Percentiles rank a stretch among this genome's conserved stretches.
Conservation (phyloP, 148 eudicot genomes). For the Fagopyrum esculentum region DNA sequence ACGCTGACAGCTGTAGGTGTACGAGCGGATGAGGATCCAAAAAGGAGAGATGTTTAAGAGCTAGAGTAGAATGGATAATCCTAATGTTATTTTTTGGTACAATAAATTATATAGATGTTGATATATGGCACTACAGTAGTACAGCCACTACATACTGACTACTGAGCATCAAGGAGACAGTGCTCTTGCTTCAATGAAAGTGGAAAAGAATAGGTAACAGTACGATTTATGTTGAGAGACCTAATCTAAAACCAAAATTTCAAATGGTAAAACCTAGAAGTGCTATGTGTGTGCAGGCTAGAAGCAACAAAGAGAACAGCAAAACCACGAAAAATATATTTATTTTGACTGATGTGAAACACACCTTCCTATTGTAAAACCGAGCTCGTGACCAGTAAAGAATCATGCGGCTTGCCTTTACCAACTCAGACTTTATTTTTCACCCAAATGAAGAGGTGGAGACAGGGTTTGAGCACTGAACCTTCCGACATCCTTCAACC, state of each 20-base stretch:
- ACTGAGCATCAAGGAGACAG: not conserved
- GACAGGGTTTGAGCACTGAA: too few relatives aligned
- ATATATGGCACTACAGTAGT: too few relatives aligned
- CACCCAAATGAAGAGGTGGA: too few relatives aligned
- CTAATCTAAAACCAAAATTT: not conserved
- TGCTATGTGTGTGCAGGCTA: not conserved
- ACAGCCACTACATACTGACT: not conserved
- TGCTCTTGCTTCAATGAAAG: not conserved
- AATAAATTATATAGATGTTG: too few relatives aligned
- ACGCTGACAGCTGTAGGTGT: not conserved
- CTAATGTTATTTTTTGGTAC: not conserved
- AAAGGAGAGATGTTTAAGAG: not conserved
- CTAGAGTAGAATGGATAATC: not conserved
- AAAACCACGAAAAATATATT: too few relatives aligned
- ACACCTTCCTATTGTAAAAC: not conserved
- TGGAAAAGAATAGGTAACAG: not conserved
- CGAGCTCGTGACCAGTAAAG: not conserved
- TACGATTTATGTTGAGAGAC: not conserved
- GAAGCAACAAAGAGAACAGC: not conserved
- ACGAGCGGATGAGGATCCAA: not conserved
- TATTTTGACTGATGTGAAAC: too few relatives aligned
- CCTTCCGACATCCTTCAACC: too few relatives aligned
- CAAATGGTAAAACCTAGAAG: not conserved
- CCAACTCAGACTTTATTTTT: too few relatives aligned
- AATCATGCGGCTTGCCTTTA: too few relatives aligned